Base-by-base conservation (phyloP, 2,329 filamentous ascomycete genomes). In the Aphanoascus verrucosus region DNA sequence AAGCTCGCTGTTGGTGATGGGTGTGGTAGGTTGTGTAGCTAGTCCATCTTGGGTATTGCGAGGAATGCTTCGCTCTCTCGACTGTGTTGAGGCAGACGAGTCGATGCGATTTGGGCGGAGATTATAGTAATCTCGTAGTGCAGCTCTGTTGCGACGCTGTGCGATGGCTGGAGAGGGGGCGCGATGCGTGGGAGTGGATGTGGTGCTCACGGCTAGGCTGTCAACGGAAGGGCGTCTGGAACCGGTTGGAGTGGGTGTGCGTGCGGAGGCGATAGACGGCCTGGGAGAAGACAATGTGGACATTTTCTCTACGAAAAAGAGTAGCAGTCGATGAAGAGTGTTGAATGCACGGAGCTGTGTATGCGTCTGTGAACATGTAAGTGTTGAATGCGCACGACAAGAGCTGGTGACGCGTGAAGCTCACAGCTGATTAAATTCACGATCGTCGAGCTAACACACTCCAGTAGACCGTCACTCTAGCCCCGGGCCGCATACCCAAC, bases 91-190 rank as follows among this genome's bases (percentile, higher is more conserved):
- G 51, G 38, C 7, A 65, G 56, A 56, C 8, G 62, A 62, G 19
- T 71, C 69, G 37, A 64, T 69, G 38, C 68, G 63, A 5, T 70
- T 65, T 2, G 75, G 67, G 59, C 83, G 84, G 48, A 97, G 78
- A 65, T 93, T 93, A 72, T 97, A 97, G 75, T 95, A 97, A 65
- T 96, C 89, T 62, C 91, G 85, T 17, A 97, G 78, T 5, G 91
- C 91, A 54, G 85, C 82, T 59, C 91, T 86, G 71, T 94, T 94
- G 57, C 85, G 78, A 54, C 80, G 77, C 17, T 64, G 63, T 38
- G 64, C 61, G 44, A 63, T 44, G 32, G 65, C 64, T 15, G 68
- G 67, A 34, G 69, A 69, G 40, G 68, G 52, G 7, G 23, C 23
- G 7, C 23, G 23, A 28, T 28, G 23, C 7, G 23, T 28, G 23